These are phyloP conservation scores for Ceratobasidium papillatum DNA, from an alignment of 1,284 basidiomycete genomes.

Conservation along the genomic window DNA sequence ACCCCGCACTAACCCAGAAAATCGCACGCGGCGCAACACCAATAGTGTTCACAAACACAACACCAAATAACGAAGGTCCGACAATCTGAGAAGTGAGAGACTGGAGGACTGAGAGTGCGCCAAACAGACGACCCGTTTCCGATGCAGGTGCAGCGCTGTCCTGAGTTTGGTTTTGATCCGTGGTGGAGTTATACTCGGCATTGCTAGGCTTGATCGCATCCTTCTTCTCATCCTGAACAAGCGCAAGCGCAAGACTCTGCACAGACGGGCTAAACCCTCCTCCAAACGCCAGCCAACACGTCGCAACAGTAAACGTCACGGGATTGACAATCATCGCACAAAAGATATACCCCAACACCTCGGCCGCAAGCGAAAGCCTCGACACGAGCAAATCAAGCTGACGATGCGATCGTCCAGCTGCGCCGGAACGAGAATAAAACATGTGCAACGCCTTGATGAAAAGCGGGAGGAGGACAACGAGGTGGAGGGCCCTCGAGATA, in stretches of 20 bases:
- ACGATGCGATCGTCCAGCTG: conserved; percentile 34
- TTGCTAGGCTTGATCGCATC: conserved; percentile 7
- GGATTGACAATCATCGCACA: conserved; percentile 60
- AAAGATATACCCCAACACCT: conserved; percentile 62
- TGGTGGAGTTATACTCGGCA: background rate
- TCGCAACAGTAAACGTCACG: conserved; percentile 59
- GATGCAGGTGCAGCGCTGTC: background rate
- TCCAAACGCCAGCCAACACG: conserved; percentile 62
- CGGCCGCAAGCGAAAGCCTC: conserved; percentile 64
- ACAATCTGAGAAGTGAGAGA: conserved; percentile 55
- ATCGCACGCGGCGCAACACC: conserved; percentile 65
- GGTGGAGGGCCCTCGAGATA: conserved; percentile 65
- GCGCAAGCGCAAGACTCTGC: conserved; percentile 70
- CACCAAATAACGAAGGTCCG: conserved; percentile 68
- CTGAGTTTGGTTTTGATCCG: background rate
- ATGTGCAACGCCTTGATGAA: conserved; percentile 37
- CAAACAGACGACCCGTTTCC: conserved; percentile 68
- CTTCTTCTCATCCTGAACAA: conserved; percentile 57
- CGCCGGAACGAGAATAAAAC: background rate
- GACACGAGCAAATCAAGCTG: conserved; percentile 71
- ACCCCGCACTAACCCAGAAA: conserved; percentile 44
- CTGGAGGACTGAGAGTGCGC: conserved; percentile 73
- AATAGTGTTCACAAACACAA: conserved; percentile 69
- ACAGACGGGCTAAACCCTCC: conserved; percentile 69
- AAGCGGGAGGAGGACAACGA: conserved; percentile 74